These are phyloP conservation scores for Schwanniomyces vanrijiae DNA, from an alignment of 805 yeast species.

Conservation along the genomic window DNA sequence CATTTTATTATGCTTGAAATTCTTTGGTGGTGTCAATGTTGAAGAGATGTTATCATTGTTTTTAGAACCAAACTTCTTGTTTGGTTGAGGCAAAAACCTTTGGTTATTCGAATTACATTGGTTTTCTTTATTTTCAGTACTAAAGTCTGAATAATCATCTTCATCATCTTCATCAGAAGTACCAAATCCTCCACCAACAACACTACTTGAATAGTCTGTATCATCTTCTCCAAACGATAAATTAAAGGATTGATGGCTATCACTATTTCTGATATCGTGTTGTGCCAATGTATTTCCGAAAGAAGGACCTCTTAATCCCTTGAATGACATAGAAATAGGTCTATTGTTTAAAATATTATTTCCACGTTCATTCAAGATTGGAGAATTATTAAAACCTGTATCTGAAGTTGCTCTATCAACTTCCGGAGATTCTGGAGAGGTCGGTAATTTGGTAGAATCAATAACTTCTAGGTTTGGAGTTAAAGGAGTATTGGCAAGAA, in stretches of 20 bases:
- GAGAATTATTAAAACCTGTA: slow-evolving; percentile 18
- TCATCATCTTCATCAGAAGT: slow-evolving; percentile 25
- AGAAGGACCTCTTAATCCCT: slow-evolving; percentile 61
- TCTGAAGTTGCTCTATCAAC: slow-evolving; percentile 4
- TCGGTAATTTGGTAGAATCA: slow-evolving; percentile 4
- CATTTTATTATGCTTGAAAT: slow-evolving; percentile 30
- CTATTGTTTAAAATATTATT: slow-evolving; percentile 18
- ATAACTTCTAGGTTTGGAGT: slow-evolving; percentile 10
- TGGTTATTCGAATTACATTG: not conserved
- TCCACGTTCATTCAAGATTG: slow-evolving; percentile 8
- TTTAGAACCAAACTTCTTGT: slow-evolving; percentile 1
- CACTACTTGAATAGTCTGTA: slow-evolving; percentile 21
- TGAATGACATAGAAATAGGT: slow-evolving; percentile 56
- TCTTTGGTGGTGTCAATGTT: slow-evolving; percentile 15
- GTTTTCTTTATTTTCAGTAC: slow-evolving; percentile 3
- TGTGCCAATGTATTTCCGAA: slow-evolving; percentile 39
- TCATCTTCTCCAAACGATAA: slow-evolving; percentile 35
- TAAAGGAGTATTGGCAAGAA: slow-evolving; percentile 4
- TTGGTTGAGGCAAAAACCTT: not conserved
- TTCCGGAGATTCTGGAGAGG: slow-evolving; percentile 8
- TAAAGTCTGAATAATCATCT: slow-evolving; percentile 1
- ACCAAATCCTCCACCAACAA: slow-evolving; percentile 43
- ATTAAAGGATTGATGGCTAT: slow-evolving; percentile 42
- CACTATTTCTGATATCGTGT: slow-evolving; percentile 31
- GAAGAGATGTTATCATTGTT: slow-evolving; percentile 4